phyloP scores from a whole-genome alignment of 805 yeast species.

The Hanseniaspora pseudoguilliermondii region DNA sequence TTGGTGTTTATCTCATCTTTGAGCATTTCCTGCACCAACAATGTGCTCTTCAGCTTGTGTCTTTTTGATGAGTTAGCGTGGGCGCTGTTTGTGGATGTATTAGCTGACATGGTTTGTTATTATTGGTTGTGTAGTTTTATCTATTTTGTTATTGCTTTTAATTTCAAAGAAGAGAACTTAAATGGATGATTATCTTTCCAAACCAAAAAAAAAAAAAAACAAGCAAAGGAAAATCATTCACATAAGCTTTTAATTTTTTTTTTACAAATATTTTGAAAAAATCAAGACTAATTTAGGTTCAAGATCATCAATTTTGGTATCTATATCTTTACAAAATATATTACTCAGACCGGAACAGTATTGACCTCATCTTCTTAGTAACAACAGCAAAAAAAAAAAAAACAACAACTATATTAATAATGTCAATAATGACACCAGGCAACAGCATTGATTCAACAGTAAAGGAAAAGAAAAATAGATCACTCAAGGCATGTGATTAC shows the following conservation, averaged over 20 bases:
- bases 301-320: no score
- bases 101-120: not conserved
- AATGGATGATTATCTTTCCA: not conserved
- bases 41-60: not conserved
- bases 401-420: not conserved
- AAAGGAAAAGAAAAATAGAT: not conserved
- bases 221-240: no score
- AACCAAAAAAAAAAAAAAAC: no score
- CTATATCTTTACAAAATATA: no score
- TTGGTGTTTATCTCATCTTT: not conserved
- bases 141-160: not conserved
- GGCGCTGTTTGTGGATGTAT: not conserved
- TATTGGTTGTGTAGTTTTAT: not conserved
- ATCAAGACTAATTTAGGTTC: no score
- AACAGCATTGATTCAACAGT: not conserved
- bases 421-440: not conserved
- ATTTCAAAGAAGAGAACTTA: no score
- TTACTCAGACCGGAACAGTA: no score
- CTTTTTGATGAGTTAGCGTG: not conserved
- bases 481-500: constrained; percentile 10
- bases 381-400: not conserved
- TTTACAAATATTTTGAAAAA: no score
- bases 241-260: no score
- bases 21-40: constrained; percentile 1
- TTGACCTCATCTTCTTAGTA: not conserved